phyloP scores from a whole-genome alignment of 177 flowering plant genomes.

The Vitis hybrid region DNA sequence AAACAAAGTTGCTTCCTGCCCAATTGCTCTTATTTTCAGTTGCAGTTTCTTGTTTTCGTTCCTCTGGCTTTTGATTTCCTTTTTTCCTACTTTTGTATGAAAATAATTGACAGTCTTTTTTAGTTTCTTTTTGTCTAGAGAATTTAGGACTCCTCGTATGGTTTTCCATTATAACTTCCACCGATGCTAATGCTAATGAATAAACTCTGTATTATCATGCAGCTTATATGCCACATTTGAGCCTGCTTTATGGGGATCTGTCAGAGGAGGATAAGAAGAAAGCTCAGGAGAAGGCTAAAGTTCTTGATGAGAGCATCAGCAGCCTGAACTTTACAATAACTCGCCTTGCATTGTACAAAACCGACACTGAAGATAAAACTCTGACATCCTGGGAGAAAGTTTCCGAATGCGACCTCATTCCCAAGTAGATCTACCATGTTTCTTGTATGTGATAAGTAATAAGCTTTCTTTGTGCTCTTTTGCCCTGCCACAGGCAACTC shows the following conservation, averaged over 20 bases:
- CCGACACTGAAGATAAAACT: constrained; percentile 77
- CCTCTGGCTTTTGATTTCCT: too few relatives aligned
- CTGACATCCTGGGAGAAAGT: constrained; percentile 87
- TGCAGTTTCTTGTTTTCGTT: too few relatives aligned
- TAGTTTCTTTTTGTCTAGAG: neutral
- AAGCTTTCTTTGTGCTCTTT: too few relatives aligned
- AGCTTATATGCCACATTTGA: constrained; percentile 98
- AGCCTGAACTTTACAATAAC: constrained; percentile 61
- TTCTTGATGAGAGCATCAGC: constrained; percentile 50
- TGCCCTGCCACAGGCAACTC: too few relatives aligned
- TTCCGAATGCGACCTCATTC: constrained; percentile 48
- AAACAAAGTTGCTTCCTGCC: too few relatives aligned
- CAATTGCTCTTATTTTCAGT: too few relatives aligned
- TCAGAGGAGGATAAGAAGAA: constrained; percentile 76
- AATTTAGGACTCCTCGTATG: neutral
- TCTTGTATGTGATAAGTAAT: too few relatives aligned
- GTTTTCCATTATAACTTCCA: neutral
- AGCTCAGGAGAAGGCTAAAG: constrained; percentile 67
- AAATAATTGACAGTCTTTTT: too few relatives aligned
- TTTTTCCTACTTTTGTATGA: too few relatives aligned
- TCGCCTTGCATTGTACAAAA: constrained; percentile 67
- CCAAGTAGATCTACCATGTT: too few relatives aligned
- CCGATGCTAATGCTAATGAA: neutral
- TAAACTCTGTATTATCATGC: constrained; percentile 12
- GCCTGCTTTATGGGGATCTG: constrained; percentile 82